Evolutionary conservation across 768 basidiomycete species (phyloP).

Genomic region (Botryobasidium botryosum): DNA sequence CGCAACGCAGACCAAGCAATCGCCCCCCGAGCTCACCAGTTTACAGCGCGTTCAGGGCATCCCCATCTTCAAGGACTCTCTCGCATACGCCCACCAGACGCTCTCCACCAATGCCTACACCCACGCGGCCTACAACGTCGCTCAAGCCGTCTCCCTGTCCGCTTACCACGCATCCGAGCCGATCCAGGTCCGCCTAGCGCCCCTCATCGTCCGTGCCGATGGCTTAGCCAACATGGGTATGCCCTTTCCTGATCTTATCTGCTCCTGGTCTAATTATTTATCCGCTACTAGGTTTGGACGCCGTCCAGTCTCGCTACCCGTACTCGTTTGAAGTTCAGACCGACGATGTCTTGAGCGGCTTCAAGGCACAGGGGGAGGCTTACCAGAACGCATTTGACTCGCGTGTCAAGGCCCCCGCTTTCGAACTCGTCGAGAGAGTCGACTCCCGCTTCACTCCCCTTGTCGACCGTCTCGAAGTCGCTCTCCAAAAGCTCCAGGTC

Average conservation of each 20-base stretch:
- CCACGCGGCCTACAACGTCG: slow-evolving; percentile 45
- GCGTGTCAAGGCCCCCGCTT: slow-evolving; percentile 23
- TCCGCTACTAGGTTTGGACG: no score
- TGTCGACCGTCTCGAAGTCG: slow-evolving; percentile 50
- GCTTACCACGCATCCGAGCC: slow-evolving; percentile 51
- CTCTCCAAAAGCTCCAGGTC: slow-evolving; percentile 25
- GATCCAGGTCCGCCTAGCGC: slow-evolving; percentile 44
- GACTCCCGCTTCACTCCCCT: slow-evolving; percentile 46
- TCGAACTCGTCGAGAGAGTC: neutral
- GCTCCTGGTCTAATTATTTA: no score
- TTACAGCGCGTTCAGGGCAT: slow-evolving; percentile 52
- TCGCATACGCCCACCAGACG: slow-evolving; percentile 41
- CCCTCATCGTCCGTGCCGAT: slow-evolving; percentile 43
- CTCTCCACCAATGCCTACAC: slow-evolving; percentile 45
- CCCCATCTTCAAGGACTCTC: slow-evolving; percentile 48
- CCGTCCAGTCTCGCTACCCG: slow-evolving; percentile 53
- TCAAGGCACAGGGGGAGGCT: slow-evolving; percentile 35
- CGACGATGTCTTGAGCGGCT: slow-evolving; percentile 45
- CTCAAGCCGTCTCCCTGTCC: slow-evolving; percentile 39
- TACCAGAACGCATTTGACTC: slow-evolving; percentile 52
- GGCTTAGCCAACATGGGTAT: slow-evolving; percentile 57
- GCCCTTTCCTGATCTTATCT: no score
- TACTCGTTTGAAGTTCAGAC: slow-evolving; percentile 60
- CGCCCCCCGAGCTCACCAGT: slow-evolving; percentile 39
- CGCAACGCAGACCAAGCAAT: slow-evolving; percentile 3